phyloP scores from a whole-genome alignment of 176 grass and related monocot species.

The Leersia perrieri region DNA sequence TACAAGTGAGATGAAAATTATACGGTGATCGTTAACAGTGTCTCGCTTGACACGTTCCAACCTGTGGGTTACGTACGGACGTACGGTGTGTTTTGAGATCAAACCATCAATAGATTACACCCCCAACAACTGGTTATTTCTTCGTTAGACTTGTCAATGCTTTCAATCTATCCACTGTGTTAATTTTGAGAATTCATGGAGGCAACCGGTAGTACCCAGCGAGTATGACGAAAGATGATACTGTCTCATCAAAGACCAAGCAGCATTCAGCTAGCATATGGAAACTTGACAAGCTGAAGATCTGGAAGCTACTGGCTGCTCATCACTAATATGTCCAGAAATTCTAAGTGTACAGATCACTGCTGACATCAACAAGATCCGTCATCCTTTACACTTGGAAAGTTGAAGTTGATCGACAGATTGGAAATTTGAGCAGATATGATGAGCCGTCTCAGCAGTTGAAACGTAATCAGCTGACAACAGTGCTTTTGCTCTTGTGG shows the following conservation, averaged over 20 bases:
- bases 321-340: not conserved
- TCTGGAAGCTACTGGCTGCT: not conserved
- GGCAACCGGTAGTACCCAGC: not conserved
- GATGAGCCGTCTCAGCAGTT: not conserved
- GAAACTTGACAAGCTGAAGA: not conserved
- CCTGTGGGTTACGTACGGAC: not conserved
- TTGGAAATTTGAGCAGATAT: not conserved
- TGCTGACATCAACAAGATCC: conserved; percentile 23
- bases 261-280: not conserved
- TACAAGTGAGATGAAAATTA: no score
- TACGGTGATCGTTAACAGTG: not conserved
- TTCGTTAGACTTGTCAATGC: not conserved
- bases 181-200: not conserved
- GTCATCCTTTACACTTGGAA: not conserved
- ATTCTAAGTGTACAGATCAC: not conserved
- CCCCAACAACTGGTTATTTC: not conserved
- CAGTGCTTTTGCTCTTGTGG: no score
- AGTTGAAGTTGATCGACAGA: not conserved
- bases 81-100: not conserved
- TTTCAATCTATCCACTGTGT: not conserved
- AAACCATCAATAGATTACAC: not conserved
- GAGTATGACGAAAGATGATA: not conserved
- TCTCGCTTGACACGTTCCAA: not conserved
- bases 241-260: not conserved
- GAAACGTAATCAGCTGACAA: not conserved